Conservation (phyloP, 768 basidiomycete genomes). For the Punctularia strigosozonata region DNA sequence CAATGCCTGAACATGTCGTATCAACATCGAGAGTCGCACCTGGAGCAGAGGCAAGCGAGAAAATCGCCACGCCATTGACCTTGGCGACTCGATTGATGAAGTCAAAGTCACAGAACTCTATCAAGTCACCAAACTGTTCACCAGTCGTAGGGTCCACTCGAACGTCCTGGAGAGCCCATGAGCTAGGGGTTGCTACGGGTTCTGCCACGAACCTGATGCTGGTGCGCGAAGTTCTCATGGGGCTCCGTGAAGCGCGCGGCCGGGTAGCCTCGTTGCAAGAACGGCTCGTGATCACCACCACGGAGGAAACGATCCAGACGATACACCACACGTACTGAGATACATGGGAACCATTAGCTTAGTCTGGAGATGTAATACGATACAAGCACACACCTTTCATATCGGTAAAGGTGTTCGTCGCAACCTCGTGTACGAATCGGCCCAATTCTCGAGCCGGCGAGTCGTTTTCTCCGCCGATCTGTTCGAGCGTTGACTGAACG, state of each 20-base stretch:
- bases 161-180: slow-evolving; percentile 42
- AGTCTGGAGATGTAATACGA: not conserved
- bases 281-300: slow-evolving; percentile 42
- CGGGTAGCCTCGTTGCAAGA: slow-evolving; percentile 37
- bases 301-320: slow-evolving; percentile 42
- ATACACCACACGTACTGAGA: slow-evolving; percentile 36
- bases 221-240: slow-evolving; percentile 44
- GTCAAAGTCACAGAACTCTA: slow-evolving; percentile 42
- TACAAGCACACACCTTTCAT: slow-evolving; percentile 34
- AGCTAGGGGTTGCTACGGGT: too few species aligned
- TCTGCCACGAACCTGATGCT: too few species aligned
- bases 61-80: slow-evolving; percentile 40
- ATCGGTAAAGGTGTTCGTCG: slow-evolving; percentile 32
- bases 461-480: slow-evolving; percentile 43
- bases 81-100: slow-evolving; percentile 36
- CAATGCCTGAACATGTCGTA: too few species aligned
- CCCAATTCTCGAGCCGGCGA: slow-evolving; percentile 39
- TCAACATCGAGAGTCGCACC: too few species aligned
- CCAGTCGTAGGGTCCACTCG: slow-evolving; percentile 31
- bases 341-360: not conserved
- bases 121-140: slow-evolving; percentile 43
- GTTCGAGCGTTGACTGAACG: slow-evolving; percentile 21
- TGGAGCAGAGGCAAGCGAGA: slow-evolving; percentile 45
- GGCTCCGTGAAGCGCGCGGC: slow-evolving; percentile 48
- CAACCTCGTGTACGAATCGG: slow-evolving; percentile 39